These are phyloP conservation scores for Sphenostylis stenocarpa DNA, from an alignment of 306 rosid genomes.

Conservation along the genomic window DNA sequence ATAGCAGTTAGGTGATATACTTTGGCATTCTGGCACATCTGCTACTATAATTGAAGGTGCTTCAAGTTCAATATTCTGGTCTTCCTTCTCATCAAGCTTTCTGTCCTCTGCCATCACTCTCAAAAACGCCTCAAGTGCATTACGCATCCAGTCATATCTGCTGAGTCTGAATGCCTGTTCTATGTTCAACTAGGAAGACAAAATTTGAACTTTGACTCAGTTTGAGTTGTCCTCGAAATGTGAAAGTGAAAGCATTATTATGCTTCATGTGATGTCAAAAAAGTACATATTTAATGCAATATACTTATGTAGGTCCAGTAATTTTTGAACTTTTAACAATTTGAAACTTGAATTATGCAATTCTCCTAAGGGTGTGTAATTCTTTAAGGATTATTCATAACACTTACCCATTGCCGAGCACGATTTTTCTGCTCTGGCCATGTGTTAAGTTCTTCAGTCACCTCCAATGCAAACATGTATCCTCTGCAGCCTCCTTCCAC, in stretches of 20 bases:
- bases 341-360: neutral
- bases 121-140: conserved; percentile 62
- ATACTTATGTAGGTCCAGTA: neutral
- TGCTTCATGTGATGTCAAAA: conserved; percentile 21
- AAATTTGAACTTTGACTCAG: conserved; percentile 18
- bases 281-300: neutral
- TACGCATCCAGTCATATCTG: conserved; percentile 90
- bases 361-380: neutral
- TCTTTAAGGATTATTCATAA: neutral
- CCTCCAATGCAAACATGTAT: conserved; percentile 87
- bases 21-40: conserved; percentile 49
- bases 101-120: conserved; percentile 54
- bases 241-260: neutral
- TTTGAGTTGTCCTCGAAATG: neutral
- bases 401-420: conserved; percentile 69
- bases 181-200: conserved; percentile 49
- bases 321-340: neutral
- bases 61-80: conserved; percentile 16
- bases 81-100: conserved; percentile 20
- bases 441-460: conserved; percentile 67
- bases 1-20: conserved; percentile 39
- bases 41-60: conserved; percentile 24
- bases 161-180: conserved; percentile 65
- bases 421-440: conserved; percentile 83
- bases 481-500: conserved; percentile 80